Evolutionary conservation across 208 protist species (phyloP), one percentile per base, ranked within the genome.

Genomic region (Trypanosoma rangeli): DNA sequence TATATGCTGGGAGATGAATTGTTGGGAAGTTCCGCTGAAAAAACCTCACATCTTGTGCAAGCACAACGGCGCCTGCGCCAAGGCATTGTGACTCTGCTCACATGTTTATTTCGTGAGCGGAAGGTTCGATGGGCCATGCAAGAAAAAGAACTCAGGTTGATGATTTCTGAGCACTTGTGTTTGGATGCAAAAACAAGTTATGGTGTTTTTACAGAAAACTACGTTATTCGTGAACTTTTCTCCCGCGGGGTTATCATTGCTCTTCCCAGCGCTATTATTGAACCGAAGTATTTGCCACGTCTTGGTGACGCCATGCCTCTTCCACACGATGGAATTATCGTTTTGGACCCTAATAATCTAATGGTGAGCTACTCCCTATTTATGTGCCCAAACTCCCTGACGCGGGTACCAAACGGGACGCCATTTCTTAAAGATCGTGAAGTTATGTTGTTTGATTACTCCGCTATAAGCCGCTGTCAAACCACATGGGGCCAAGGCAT

Each of bases 1-100:
- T 76, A 76, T 48, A 69, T 76, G 71, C 64, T 76, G 59, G 71
- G 71, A 39, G 71, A 76, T 71, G 71, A 76, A 53, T 37, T 70
- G 15, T 18, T 76, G 13, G 62, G 65, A 59, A 69, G 28, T 22
- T 66, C 71, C 5, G 71, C 59, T n/a, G 71, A 76, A 56, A 67
- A 69, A 48, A 76, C 71, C 8, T 71, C 64, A 5, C 60, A 76
- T 35, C 71, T 76, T 62, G 42, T 71, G n/a, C 50, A 61, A 29
- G 63, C 64, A 44, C 62, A 76, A 39, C 71, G 56, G 49, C 64
- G 71, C 28, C 56, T 76, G 71, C 62, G 71, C 26, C 63, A 70
- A 37, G 71, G 71, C 31, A 68, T 76, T 70, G 64, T 76, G 24
- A 76, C 71, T n/a, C 71, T 71, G 52, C 24, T 76, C 39, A 70